Base-by-base conservation (phyloP, 2,329 filamentous ascomycete genomes). In the Drechslerella coelobrocha region DNA sequence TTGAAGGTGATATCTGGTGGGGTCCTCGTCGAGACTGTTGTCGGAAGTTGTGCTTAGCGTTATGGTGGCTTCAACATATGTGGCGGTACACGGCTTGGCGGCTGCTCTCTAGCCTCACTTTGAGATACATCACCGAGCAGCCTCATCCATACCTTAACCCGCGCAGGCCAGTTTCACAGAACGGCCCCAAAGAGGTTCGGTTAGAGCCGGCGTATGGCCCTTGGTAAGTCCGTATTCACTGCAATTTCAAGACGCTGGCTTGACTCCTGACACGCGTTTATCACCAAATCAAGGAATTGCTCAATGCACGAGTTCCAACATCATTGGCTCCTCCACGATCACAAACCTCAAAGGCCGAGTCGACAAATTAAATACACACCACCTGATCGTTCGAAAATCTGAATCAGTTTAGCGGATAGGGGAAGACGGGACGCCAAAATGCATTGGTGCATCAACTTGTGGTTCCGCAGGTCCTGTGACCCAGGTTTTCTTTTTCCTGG, bases 21-120 rank as follows among this genome's bases (percentile, higher is more conserved):
- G 65, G 65, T 69, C 41, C 54, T 29, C n/a, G 27, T 26, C 37
- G 1, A 48, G 34, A 54, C 60, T 61, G 41, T 51, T 54, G 51
- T 68, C 63, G 50, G 56, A 68, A 61, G 55, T 61, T 61, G 63
- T 61, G 56, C 63, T 68, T 52, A n/a, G 27, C 21, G 48, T 57
- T 61, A 50, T 26, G 61, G 52, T 56, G 50, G 59, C 56, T 19
- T 50, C 62, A 68, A 59, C 61, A 54, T 41, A 51, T 29, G 23
- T 50, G 26, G 23, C 19, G 27, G 41, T 45, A 10, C 61, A 39
- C 8, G 7, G 27, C 47, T 21, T 37, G 2, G 10, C 5, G 50
- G 56, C 59, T 48, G 61, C 61, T 26, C 39, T 47, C 52, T 8
- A n/a, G n/a, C n/a, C n/a, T n/a, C n/a, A n/a, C n/a, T n/a, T n/a